These are phyloP conservation scores for Cutaneotrichosporon sp. DNA, from an alignment of 1,284 basidiomycete species.

Conservation along the genomic window DNA sequence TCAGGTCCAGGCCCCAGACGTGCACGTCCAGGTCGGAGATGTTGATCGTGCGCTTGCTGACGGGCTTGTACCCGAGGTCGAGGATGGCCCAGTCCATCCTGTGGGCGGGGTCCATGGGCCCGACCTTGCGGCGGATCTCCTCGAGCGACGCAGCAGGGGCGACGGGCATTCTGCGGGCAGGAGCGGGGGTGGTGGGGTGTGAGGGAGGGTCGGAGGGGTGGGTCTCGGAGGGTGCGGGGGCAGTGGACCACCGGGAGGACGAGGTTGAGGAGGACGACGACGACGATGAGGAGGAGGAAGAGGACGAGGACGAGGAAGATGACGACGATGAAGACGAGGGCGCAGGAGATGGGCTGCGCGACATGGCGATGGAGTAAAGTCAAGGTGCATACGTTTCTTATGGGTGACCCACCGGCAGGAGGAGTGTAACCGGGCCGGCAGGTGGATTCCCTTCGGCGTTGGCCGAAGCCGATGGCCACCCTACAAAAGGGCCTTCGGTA, in stretches of 20 bases:
- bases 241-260: neutral
- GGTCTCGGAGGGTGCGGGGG: neutral
- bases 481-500: neutral
- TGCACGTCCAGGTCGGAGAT: constrained; percentile 42
- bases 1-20: constrained; percentile 47
- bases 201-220: neutral
- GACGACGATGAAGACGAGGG: neutral
- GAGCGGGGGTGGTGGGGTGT: neutral
- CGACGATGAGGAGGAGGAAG: neutral
- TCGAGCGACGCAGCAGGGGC: neutral
- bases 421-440: too few relatives aligned
- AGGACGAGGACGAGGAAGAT: too few relatives aligned
- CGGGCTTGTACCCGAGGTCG: constrained; percentile 25
- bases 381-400: neutral
- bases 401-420: neutral
- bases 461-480: neutral
- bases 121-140: neutral
- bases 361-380: neutral
- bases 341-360: neutral
- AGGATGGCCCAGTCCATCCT: constrained; percentile 37
- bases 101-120: constrained; percentile 19
- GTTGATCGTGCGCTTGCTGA: constrained; percentile 18
- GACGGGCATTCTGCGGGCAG: neutral
- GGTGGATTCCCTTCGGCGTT: neutral
- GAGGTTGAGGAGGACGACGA: neutral